Evolutionary conservation across 2,329 filamentous ascomycete genomes (phyloP).

Genomic region (Coniella vitis): DNA sequence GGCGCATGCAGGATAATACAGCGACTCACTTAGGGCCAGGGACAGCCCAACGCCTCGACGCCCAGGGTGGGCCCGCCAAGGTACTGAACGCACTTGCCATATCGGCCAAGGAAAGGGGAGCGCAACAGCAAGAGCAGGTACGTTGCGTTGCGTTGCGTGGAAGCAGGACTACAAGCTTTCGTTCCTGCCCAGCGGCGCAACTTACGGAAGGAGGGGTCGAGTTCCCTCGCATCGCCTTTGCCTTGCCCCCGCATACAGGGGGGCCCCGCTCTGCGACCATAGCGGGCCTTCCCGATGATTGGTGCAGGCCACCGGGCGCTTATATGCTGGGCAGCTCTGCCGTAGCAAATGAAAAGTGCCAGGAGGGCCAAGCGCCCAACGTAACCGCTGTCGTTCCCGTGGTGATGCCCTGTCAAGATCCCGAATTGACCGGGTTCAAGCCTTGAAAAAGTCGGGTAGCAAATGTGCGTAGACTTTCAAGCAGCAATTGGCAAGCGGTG

Average conservation of each 20-base stretch:
- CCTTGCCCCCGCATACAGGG: neutral
- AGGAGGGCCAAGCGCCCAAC: constrained; percentile 11
- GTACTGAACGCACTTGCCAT: too few species aligned
- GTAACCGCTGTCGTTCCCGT: constrained; percentile 9
- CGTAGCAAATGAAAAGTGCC: constrained; percentile 10
- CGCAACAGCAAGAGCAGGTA: too few species aligned
- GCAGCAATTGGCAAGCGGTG: too few species aligned
- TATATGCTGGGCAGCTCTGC: constrained; percentile 6
- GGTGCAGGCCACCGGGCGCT: constrained; percentile 12
- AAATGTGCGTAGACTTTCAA: too few species aligned
- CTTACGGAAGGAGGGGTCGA: neutral
- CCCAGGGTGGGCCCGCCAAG: neutral
- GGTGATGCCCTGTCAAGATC: too few species aligned
- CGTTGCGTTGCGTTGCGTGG: too few species aligned
- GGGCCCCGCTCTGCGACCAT: neutral
- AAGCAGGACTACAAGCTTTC: neutral
- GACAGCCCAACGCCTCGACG: neutral
- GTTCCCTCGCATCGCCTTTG: neutral
- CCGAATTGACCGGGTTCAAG: too few species aligned
- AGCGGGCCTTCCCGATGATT: constrained; percentile 6
- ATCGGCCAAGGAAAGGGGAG: constrained; percentile 1
- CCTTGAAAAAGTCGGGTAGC: too few species aligned
- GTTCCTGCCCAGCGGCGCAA: too few species aligned
- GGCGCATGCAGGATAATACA: constrained; percentile 1
- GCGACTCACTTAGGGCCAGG: neutral